Evolutionary conservation across 2,329 filamentous ascomycete species (phyloP), one percentile per base, ranked within the genome.

Genomic region (Neofusicoccum sp.): DNA sequence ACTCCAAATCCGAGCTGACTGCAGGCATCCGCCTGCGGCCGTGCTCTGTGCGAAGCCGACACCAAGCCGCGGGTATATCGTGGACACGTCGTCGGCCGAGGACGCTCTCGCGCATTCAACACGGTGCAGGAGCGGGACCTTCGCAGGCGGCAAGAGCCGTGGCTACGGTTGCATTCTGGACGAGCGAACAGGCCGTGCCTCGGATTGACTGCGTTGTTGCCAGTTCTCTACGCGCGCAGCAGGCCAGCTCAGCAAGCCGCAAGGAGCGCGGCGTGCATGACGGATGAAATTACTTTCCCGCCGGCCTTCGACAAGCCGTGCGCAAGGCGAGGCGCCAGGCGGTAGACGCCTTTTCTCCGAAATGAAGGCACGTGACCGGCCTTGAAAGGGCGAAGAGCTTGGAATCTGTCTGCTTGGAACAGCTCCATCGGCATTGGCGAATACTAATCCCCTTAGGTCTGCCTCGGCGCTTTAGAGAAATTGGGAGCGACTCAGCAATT

Each of bases 321-420:
- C 51, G 51, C 28, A 20, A 20, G 20, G 20, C 20, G 20, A 20
- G 20, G 20, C 38, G 28, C 28, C 24, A 20, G 20, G 20, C 20
- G 20, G 20, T 43, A 33, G 51, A 26, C 38, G 31, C n/a, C 7
- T 56, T 56, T 56, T 44, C 38, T 36, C 51, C 51, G 51, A 56
- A 56, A 56, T 56, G 36, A 43, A 56, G 5, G 28, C 51, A 56
- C 51, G 51, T 56, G 51, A 56, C 12, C 30, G 1, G 31, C 1
- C 6, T 24, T 26, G 20, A 24, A 8, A 11, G 34, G 51, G 38
- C 51, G 28, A 41, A 30, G 26, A 41, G 28, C 20, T 44, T 43
- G 51, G 38, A 41, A 33, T 43, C 51, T 33, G 36, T 30, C 20
- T 56, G 6, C n/a, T 28, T 56, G n/a, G 26, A 30, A 20, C 24